Evolutionary conservation across 2,329 filamentous ascomycete species (phyloP), one percentile per base, ranked within the genome.

Genomic region (Microthyrium microscopicum): DNA sequence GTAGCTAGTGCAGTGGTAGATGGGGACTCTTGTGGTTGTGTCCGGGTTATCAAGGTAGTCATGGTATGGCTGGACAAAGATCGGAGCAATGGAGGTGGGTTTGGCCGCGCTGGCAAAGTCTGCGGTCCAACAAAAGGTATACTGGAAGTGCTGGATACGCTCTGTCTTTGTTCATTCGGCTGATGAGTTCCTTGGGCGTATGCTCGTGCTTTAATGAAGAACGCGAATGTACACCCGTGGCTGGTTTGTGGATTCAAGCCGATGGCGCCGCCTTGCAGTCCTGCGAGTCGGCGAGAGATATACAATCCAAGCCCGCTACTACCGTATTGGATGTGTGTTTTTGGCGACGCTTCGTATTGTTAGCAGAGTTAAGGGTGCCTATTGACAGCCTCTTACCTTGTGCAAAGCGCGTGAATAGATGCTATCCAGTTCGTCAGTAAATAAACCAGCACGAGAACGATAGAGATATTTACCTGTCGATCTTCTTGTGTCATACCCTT

Each of bases 251-350:
- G 75, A 2, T 61, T 58, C 5, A 80, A 70, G 1, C 74, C 75
- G 24, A 82, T 77, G 27, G 71, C 64, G 2, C 77, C 77, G n/a
- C 74, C 73, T 41, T 78, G 73, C 24, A 79, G 58, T 45, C 79
- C 73, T 2, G 71, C 72, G 7, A 82, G 60, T 25, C 73, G 64
- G 13, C 72, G 62, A 30, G 67, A 74, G 36, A 81, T 79, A 46
- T 77, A 80, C 0, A 81, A 57, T 0, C 77, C 77, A 1, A 33
- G 20, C 6, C 34, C 34, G 15, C 28, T 25, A 5, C 34, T 29
- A 3, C 34, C 34, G 21, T 36, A 36, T 18, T 36, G 16, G 20
- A 36, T 36, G 16, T 78, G 73, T 0, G 74, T 79, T 36, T 65
- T 68, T 4, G 73, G 67, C 11, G 64, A 73, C 0, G 73, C 73